Conservation (phyloP, 345 rosid species). For the Acer yangbiense region DNA sequence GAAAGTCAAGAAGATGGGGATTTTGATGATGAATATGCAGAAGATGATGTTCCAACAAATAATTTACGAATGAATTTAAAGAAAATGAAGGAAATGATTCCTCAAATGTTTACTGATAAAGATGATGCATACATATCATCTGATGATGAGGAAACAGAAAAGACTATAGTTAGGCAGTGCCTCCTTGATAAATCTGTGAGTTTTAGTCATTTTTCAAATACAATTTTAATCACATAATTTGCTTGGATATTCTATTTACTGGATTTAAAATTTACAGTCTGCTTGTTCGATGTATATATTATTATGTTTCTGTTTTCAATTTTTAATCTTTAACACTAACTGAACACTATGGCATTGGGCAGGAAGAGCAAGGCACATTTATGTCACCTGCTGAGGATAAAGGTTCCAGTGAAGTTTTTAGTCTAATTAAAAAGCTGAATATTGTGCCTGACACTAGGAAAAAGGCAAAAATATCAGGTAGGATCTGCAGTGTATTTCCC, state of each 20-base stretch:
- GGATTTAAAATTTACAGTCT: neutral
- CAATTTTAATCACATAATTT: neutral
- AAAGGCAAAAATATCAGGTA: conserved; percentile 70
- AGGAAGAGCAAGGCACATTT: conserved; percentile 55
- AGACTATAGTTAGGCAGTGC: conserved; percentile 42
- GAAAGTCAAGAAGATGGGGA: conserved; percentile 48
- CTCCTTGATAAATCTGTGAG: conserved; percentile 68
- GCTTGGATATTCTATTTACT: neutral
- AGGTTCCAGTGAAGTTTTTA: conserved; percentile 60
- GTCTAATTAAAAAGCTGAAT: conserved; percentile 72
- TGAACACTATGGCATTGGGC: conserved; percentile 32
- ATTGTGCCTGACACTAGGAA: conserved; percentile 54
- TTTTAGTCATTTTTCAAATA: conserved; percentile 20
- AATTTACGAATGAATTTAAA: conserved; percentile 55
- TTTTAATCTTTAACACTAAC: conserved; percentile 4
- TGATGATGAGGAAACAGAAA: conserved; percentile 85
- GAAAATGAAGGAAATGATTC: conserved; percentile 86
- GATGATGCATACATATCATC: conserved; percentile 80
- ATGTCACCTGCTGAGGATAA: conserved; percentile 60
- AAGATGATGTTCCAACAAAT: conserved; percentile 47
- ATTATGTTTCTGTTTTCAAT: neutral
- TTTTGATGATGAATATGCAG: conserved; percentile 43
- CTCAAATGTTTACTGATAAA: conserved; percentile 82
- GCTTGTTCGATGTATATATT: neutral
- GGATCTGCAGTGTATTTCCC: conserved; percentile 26